Conservation (phyloP, 1,139 yeast genomes). For the Meyerozyma smithsonii region DNA sequence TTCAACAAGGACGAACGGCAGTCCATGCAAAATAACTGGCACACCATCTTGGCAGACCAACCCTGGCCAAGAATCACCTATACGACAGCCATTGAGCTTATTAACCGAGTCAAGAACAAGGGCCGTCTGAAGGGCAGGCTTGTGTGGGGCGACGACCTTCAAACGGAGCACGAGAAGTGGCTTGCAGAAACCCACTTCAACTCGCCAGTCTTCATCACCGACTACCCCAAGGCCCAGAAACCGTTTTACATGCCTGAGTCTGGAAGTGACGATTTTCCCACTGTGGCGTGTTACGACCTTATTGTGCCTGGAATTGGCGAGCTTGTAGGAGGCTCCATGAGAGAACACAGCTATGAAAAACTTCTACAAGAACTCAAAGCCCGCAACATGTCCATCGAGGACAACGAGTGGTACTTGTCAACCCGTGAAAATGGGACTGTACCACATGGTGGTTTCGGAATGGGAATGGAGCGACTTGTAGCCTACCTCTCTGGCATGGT, state of each 20-base stretch:
- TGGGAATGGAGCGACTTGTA: constrained; percentile 86
- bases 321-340: constrained; percentile 88
- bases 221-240: constrained; percentile 74
- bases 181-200: constrained; percentile 65
- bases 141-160: constrained; percentile 69
- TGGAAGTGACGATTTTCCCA: constrained; percentile 34
- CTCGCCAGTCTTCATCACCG: constrained; percentile 83
- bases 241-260: constrained; percentile 85
- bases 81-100: constrained; percentile 57
- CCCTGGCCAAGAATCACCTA: constrained; percentile 76
- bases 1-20: constrained; percentile 29
- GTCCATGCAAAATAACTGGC: constrained; percentile 16
- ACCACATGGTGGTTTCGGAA: constrained; percentile 97
- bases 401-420: constrained; percentile 76
- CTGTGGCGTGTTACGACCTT: constrained; percentile 89
- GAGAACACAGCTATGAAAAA: constrained; percentile 61
- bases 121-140: constrained; percentile 20
- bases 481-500: constrained; percentile 70
- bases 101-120: constrained; percentile 34
- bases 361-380: constrained; percentile 46
- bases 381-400: constrained; percentile 51
- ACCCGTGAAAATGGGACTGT: constrained; percentile 73
- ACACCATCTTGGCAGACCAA: constrained; percentile 25
- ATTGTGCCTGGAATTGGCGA: constrained; percentile 93
- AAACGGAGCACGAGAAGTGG: constrained; percentile 90